Conservation (phyloP, 495 filamentous ascomycete genomes). For the Lophiostoma macrostomum region DNA sequence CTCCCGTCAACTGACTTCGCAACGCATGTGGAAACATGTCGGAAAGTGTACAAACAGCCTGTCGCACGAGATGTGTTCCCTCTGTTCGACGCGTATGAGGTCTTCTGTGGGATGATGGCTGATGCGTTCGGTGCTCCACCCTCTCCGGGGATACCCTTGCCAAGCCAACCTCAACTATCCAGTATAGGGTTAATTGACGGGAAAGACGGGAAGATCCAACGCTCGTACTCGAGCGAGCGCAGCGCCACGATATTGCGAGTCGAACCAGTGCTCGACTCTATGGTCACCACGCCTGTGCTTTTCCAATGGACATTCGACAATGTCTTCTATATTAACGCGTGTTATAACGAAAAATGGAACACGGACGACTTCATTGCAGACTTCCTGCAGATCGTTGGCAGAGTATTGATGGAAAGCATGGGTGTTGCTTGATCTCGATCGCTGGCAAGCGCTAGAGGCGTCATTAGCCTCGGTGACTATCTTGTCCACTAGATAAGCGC, state of each 20-base stretch:
- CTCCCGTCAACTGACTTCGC: conserved; percentile 4
- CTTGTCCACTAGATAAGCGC: no score
- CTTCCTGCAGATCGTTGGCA: neutral
- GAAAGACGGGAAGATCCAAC: conserved; percentile 7
- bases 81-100: conserved; percentile 7
- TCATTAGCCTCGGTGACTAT: no score
- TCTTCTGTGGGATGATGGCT: conserved; percentile 4
- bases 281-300: conserved; percentile 1
- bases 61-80: conserved; percentile 12
- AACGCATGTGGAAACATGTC: conserved; percentile 1
- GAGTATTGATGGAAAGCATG: neutral
- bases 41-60: conserved; percentile 7
- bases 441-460: no score
- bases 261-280: conserved; percentile 10
- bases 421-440: neutral
- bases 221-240: neutral
- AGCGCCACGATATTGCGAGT: neutral
- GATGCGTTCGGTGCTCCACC: conserved; percentile 12
- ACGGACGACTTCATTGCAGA: neutral
- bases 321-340: conserved; percentile 3
- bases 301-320: conserved; percentile 7
- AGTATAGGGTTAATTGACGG: conserved; percentile 6
- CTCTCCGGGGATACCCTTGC: conserved; percentile 1
- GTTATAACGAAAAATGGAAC: conserved; percentile 6
- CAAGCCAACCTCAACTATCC: conserved; percentile 4